phyloP scores from a whole-genome alignment of 2,329 filamentous ascomycete species.

The Dothideomycetes sp. region DNA sequence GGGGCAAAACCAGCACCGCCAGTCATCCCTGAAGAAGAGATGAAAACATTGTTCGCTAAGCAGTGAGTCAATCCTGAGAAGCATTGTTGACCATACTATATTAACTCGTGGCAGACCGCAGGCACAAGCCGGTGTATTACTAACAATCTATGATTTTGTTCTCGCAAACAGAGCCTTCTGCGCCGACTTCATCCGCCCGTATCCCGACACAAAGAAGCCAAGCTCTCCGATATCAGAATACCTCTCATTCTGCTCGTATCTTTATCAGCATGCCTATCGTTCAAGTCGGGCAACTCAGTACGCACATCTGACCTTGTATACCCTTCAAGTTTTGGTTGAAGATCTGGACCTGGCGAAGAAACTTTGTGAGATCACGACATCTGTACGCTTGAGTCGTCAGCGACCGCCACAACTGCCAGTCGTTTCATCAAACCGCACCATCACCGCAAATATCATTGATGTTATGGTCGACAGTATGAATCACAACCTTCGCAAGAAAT shows the following conservation, averaged over 20 bases:
- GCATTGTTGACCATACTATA: background rate
- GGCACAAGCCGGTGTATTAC: constrained; percentile 66
- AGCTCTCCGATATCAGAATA: constrained; percentile 73
- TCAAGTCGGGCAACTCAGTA: constrained; percentile 72
- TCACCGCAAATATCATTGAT: constrained; percentile 72
- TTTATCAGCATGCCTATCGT: constrained; percentile 86
- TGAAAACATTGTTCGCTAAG: constrained; percentile 69
- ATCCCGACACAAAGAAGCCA: constrained; percentile 51
- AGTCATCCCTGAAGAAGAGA: constrained; percentile 65
- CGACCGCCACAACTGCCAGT: constrained; percentile 75
- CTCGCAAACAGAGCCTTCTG: constrained; percentile 95
- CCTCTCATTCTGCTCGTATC: constrained; percentile 81
- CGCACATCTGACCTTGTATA: constrained; percentile 74
- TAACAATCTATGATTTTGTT: constrained; percentile 86
- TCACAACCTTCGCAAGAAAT: constrained; percentile 77
- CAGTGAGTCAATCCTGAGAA: constrained; percentile 49
- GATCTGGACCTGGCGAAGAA: constrained; percentile 74
- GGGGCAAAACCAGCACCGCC: constrained; percentile 48
- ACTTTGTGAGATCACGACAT: constrained; percentile 67
- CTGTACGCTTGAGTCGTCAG: constrained; percentile 80
- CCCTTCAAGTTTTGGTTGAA: constrained; percentile 77
- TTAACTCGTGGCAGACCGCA: constrained; percentile 52
- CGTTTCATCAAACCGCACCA: constrained; percentile 60
- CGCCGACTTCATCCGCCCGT: constrained; percentile 59
- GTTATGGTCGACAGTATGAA: constrained; percentile 84